Evolutionary conservation across 2,329 filamentous ascomycete species (phyloP), one percentile per base, ranked within the genome.

Genomic region (Orbilia brochopaga): DNA sequence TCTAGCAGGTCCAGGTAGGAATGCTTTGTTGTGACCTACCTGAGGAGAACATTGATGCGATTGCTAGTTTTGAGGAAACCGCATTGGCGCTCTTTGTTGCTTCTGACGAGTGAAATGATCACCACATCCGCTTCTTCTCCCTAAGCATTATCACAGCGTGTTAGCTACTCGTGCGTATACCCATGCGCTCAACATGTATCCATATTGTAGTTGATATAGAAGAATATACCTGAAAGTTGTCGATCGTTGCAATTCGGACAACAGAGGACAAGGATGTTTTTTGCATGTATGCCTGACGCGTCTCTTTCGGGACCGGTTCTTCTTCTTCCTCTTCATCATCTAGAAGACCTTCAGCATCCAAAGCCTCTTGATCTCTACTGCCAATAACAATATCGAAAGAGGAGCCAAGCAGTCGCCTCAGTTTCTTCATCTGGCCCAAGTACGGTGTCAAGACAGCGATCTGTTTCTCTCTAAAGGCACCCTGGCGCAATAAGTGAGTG

Each of bases 101-200:
- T 90, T 40, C 90, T 84, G 0, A 91, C 88, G 0, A 92, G 80
- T 0, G 87, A 90, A 0, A 92, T 80, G 1, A 92, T 81, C 0
- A 92, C 82, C 7, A 92, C 80, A 60, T 90, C 88, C 1, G 86
- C 87, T 75, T 92, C 89, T 76, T 92, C 89, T 0, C 89, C 90
- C 75, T 92, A 89, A 62, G 7, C 19, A 90, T 92, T 91, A 52
- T 27, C 58, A 48, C 37, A 42, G 17, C 4, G 8, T 32, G 27
- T 32, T 32, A 32, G 27, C 8, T 8, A 32, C n/a, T n/a, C n/a
- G n/a, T n/a, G n/a, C n/a, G n/a, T n/a, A n/a, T n/a, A n/a, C n/a
- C n/a, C n/a, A n/a, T n/a, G n/a, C n/a, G n/a, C n/a, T n/a, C n/a
- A n/a, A n/a, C n/a, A n/a, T n/a, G n/a, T n/a, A n/a, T n/a, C n/a